Base-by-base conservation (phyloP, 2,329 filamentous ascomycete genomes). In the Fusarium camptoceras region DNA sequence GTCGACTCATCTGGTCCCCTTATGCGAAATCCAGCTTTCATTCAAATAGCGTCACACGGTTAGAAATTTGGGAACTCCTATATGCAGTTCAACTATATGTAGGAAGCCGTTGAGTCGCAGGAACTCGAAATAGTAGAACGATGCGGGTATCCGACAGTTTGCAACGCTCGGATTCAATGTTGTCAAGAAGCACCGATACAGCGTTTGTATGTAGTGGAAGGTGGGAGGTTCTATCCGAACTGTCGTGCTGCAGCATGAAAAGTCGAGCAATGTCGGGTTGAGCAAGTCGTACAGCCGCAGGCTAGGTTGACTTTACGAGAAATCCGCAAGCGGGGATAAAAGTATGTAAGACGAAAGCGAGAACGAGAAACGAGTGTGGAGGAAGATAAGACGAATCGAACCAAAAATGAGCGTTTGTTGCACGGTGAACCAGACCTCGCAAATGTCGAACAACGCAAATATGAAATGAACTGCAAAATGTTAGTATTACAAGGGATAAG, bases 1-100 rank as follows among this genome's bases (percentile, higher is more conserved):
- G 75, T 78, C 81, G 82, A 84, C 82, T 88, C 87, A 88, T 88
- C 83, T 83, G 84, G 76, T 70, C 63, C 51, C 55, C 71, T 72
- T 63, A 71, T 70, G 64, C 48, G 56, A 69, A 70, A 47, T 66
- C 70, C 56, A 66, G 37, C 22, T 61, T 48, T 70, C 65, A 64
- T 73, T 63, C 67, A 68, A 70, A 63, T 59, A 66, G 62, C 47
- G 56, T 60, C 57, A 59, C 60, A 62, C 43, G 43, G 64, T 55
- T 59, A 46, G 50, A 50, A 55, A 37, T 46, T 44, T 51, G 42
- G 64, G 47, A 66, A 64, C 59, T 57, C 59, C 50, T 65, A 55
- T 66, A 64, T 68, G 64, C 62, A 68, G 66, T 73, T 53, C 61
- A 66, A 70, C 71, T 69, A 49, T 66, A 74, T 72, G 69, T 68